Base-by-base conservation (phyloP, 2,329 filamentous ascomycete genomes). In the Dendryphion nanum region DNA sequence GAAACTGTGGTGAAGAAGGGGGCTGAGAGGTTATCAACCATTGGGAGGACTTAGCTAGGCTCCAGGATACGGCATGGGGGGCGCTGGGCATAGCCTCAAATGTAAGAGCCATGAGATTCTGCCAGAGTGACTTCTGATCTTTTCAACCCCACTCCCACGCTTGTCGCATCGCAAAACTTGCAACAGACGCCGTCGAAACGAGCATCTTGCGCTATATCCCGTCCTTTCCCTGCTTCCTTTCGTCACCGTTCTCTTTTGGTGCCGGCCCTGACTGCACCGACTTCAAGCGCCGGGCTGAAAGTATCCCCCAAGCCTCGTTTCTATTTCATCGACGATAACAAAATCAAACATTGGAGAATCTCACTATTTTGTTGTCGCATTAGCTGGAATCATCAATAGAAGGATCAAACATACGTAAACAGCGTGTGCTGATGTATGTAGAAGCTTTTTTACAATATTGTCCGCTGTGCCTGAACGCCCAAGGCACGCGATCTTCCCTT, bases 391-490 rank as follows among this genome's bases (percentile, higher is more conserved):
- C 19, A 23, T 38, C 8, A 39, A 44, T 40, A 43, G 44, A 45
- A 37, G 40, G 41, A 38, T 42, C 19, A 32, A 35, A 37, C 6
- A 37, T 41, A 41, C 42, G 47, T 47, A 44, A 40, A 48, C 31
- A 46, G 41, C 37, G 51, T 52, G 56, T 45, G 52, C 51, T 56
- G 52, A 59, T 63, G 59, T 63, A 63, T 47, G 58, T 62, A 47
- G 42, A 28, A 51, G 53, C 52, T 48, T 51, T 45, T 38, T 53
- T 60, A 45, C 16, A 34, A 44, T 43, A 43, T n/a, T n/a, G n/a
- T n/a, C n/a, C n/a, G n/a, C n/a, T n/a, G n/a, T n/a, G n/a, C n/a
- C n/a, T n/a, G n/a, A n/a, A n/a, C n/a, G n/a, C n/a, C n/a, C 50
- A 37, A 47, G 47, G 42, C 53, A 54, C 44, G 50, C 50, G 28